Evolutionary conservation across 257 asterid genomes (phyloP), one percentile per base, ranked within the genome.

Genomic region (Hygrophila difformis): DNA sequence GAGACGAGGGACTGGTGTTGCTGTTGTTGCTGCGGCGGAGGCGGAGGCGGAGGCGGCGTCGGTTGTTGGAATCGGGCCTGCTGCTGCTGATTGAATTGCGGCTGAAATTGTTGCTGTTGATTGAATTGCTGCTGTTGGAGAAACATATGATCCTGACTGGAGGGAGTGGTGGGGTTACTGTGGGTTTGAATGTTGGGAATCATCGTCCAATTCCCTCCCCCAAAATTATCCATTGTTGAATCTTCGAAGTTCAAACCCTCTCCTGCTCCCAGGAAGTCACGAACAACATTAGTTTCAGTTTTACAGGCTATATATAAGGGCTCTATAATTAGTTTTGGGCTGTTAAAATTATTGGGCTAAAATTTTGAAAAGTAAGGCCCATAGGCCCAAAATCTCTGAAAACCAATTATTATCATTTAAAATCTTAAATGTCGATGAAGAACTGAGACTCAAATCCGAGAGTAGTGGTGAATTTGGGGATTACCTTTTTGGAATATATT

Each of bases 191-290:
- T 69, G 79, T 61, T 82, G 66, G 94, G 92, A 66, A 82, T 77
- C 96, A 78, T 82, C 8, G 76, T 23, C 94, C 96, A 86, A 60
- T 72, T 76, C 43, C 89, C 94, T 49, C 87, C 84, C 17, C 84
- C 94, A 37, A 62, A 87, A 15, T 79, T 76, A 39, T 86, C 96
- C 96, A 86, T 86, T 18, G 7, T 23, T 62, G n/a, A n/a, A 18
- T 4, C 19, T 17, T 26, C 8, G 31, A 3, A n/a, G n/a, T n/a
- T n/a, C n/a, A n/a, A n/a, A n/a, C n/a, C n/a, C n/a, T n/a, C 33
- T 22, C 15, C 28, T 28, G 42, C 57, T 40, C 47, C n/a, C 40
- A 28, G 44, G 42, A 18, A 8, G 8, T 42, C 28, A 47, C 6
- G 39, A 15, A 22, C 38, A 50, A 12, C 39, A 44, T 4, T 3